These are phyloP conservation scores for Nakazawaea siamensis DNA, from an alignment of 805 yeast species.

Conservation along the genomic window DNA sequence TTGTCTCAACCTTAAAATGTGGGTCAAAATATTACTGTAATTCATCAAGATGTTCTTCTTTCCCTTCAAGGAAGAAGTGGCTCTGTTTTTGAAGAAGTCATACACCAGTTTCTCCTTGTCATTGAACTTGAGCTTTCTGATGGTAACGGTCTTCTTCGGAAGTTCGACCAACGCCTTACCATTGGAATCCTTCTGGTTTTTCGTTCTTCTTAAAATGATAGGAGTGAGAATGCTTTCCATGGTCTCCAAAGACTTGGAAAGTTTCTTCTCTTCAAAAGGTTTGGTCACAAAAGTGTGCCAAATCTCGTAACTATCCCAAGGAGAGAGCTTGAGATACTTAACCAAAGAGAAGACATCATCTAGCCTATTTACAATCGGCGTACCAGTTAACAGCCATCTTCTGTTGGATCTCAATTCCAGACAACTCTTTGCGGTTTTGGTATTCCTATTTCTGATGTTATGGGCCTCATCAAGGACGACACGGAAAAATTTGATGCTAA, in stretches of 20 bases:
- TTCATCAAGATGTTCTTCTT: slow-evolving; percentile 63
- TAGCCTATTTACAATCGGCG: slow-evolving; percentile 82
- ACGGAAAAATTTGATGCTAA: slow-evolving; percentile 65
- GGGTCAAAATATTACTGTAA: slow-evolving; percentile 75
- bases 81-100: slow-evolving; percentile 57
- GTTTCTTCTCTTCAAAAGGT: slow-evolving; percentile 72
- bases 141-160: slow-evolving; percentile 66
- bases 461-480: slow-evolving; percentile 88
- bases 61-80: slow-evolving; percentile 51
- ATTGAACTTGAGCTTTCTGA: slow-evolving; percentile 61
- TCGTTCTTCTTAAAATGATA: slow-evolving; percentile 74
- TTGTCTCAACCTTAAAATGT: slow-evolving; percentile 77
- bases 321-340: slow-evolving; percentile 69
- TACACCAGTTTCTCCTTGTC: slow-evolving; percentile 61
- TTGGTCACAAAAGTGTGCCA: slow-evolving; percentile 83
- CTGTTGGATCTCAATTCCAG: slow-evolving; percentile 55
- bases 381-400: slow-evolving; percentile 86
- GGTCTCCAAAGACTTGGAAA: slow-evolving; percentile 67
- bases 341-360: slow-evolving; percentile 81
- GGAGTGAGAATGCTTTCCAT: slow-evolving; percentile 86
- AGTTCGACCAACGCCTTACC: slow-evolving; percentile 70
- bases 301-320: slow-evolving; percentile 79
- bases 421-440: slow-evolving; percentile 75
- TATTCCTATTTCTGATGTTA: slow-evolving; percentile 68
- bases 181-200: slow-evolving; percentile 65